A percentile compares a stretch with the other conserved stretches of the same genome.
These are phyloP conservation scores for Ceratocystiopsis sp. DNA, from an alignment of 2,329 filamentous ascomycete species.

Conservation along the genomic window DNA sequence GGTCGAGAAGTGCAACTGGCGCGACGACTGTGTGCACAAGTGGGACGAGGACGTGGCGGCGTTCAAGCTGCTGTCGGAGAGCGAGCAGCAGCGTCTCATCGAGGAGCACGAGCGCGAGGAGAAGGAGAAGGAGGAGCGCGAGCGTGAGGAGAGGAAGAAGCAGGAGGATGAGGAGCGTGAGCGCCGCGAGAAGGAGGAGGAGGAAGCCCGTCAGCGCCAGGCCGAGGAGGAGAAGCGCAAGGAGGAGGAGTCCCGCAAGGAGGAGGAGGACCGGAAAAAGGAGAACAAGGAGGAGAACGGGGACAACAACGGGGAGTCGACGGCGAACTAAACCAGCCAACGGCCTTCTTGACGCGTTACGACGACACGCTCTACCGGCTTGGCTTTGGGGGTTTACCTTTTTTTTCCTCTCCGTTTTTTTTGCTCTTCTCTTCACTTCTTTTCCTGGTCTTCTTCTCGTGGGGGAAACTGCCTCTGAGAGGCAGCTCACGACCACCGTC, in stretches of 20 bases:
- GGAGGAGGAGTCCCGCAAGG: constrained; percentile 4
- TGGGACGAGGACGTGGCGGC: constrained; percentile 49
- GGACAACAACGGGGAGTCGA: neutral
- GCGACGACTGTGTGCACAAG: constrained; percentile 40
- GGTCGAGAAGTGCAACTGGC: constrained; percentile 57
- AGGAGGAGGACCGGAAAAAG: constrained; percentile 1
- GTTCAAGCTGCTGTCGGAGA: constrained; percentile 39
- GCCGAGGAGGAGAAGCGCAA: constrained; percentile 3
- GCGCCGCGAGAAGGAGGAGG: constrained; percentile 15
- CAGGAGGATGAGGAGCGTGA: constrained; percentile 13
- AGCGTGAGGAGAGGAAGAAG: constrained; percentile 8
- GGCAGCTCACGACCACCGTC: too few relatives aligned
- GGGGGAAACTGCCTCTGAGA: too few relatives aligned
- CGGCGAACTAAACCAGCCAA: neutral
- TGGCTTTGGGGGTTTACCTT: neutral
- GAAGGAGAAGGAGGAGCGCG: constrained; percentile 13
- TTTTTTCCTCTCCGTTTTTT: neutral
- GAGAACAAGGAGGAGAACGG: neutral
- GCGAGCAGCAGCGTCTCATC: constrained; percentile 37
- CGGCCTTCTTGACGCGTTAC: neutral
- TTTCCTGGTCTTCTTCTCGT: neutral
- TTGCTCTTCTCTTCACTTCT: neutral
- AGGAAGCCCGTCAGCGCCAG: constrained; percentile 1
- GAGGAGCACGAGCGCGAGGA: constrained; percentile 18
- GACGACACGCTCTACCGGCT: neutral